These are phyloP conservation scores for Naganishia sp. DNA, from an alignment of 1,284 basidiomycete genomes.

Conservation along the genomic window DNA sequence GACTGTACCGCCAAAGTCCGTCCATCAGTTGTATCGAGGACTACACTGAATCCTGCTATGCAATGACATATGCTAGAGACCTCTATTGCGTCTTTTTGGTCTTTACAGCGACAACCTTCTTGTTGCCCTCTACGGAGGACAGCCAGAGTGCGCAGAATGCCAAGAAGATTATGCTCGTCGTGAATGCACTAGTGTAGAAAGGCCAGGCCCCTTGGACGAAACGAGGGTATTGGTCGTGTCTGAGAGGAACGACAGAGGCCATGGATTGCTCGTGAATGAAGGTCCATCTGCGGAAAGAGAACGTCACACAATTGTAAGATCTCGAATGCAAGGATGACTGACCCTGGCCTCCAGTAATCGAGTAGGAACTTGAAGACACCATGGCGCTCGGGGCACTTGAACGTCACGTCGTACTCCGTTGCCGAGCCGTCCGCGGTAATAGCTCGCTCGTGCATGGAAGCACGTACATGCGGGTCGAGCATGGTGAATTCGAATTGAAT, in stretches of 20 bases:
- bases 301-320: background rate
- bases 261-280: constrained; percentile 72
- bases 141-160: constrained; percentile 84
- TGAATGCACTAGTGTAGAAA: constrained; percentile 86
- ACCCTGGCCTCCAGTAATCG: constrained; percentile 85
- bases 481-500: constrained; percentile 95
- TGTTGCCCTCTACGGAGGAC: constrained; percentile 59
- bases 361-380: constrained; percentile 96
- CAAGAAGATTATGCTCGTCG: constrained; percentile 78
- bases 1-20: constrained; percentile 3
- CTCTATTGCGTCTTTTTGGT: constrained; percentile 39
- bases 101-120: constrained; percentile 43
- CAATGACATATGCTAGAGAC: background rate
- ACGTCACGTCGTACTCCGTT: constrained; percentile 68
- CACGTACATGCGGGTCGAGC: constrained; percentile 92
- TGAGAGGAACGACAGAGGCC: constrained; percentile 85
- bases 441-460: constrained; percentile 58
- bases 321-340: constrained; percentile 41
- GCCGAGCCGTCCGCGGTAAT: constrained; percentile 32
- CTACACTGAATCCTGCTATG: background rate
- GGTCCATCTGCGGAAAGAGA: constrained; percentile 60
- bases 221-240: constrained; percentile 91
- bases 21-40: constrained; percentile 14
- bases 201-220: constrained; percentile 94
- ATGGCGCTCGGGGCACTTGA: constrained; percentile 89